A percentile compares a stretch with the other conserved stretches of the same genome.
Evolutionary conservation across 495 filamentous ascomycete genomes (phyloP).

Genomic region (Neurospora sublineolata): DNA sequence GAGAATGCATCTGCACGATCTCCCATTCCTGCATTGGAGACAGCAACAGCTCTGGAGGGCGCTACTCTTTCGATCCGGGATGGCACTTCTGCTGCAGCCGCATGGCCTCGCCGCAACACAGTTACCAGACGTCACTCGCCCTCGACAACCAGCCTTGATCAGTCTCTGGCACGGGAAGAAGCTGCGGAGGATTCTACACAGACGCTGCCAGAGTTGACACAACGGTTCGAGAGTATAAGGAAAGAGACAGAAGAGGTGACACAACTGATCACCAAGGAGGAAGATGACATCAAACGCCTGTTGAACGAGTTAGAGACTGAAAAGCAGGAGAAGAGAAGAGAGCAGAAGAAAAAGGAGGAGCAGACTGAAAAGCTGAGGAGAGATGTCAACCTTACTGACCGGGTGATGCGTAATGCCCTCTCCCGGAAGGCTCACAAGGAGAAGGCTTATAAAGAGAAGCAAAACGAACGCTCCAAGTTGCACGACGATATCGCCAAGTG

Average conservation of each 20-base stretch:
- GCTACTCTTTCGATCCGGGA: constrained; percentile 52
- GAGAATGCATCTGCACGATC: constrained; percentile 27
- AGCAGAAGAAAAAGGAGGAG: constrained; percentile 76
- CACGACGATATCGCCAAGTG: constrained; percentile 45
- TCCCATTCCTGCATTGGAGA: constrained; percentile 38
- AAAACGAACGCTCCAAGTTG: constrained; percentile 48
- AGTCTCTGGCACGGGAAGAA: constrained; percentile 34
- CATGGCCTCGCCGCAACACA: constrained; percentile 51
- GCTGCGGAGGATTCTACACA: constrained; percentile 31
- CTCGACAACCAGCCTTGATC: constrained; percentile 49
- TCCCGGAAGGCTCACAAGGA: constrained; percentile 71
- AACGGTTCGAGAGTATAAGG: constrained; percentile 58
- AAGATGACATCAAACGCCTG: constrained; percentile 52
- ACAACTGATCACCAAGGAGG: constrained; percentile 46
- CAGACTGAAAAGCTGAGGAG: constrained; percentile 68
- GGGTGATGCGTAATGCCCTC: constrained; percentile 73
- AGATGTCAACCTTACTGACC: constrained; percentile 69
- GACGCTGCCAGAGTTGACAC: constrained; percentile 47
- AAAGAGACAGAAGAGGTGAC: constrained; percentile 55
- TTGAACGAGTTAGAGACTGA: constrained; percentile 63
- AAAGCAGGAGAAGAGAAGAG: constrained; percentile 61
- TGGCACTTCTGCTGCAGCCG: constrained; percentile 38
- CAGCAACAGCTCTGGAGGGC: constrained; percentile 41
- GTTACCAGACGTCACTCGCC: constrained; percentile 69
- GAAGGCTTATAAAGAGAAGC: constrained; percentile 62